These are phyloP conservation scores for Citrus glauca DNA, from an alignment of 345 rosid species.

Conservation along the genomic window DNA sequence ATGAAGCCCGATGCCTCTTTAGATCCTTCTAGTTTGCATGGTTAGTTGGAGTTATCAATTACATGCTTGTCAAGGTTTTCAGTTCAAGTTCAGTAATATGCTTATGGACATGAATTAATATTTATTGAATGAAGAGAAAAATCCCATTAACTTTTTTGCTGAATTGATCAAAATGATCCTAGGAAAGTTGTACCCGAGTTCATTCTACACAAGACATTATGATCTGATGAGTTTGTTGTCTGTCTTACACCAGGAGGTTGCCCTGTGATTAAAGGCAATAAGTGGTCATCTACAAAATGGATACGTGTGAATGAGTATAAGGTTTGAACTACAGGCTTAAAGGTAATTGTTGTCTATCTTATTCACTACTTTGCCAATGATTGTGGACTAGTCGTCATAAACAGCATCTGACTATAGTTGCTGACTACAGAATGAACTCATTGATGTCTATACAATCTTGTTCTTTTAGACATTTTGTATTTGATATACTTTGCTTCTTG, in stretches of 20 bases:
- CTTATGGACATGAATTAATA: neutral
- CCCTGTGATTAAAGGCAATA: constrained; percentile 83
- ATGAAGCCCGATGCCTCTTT: constrained; percentile 83
- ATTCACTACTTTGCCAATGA: neutral
- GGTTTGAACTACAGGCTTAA: constrained; percentile 27
- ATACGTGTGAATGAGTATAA: constrained; percentile 73
- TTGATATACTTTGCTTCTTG: neutral
- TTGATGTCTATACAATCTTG: neutral
- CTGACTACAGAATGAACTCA: neutral
- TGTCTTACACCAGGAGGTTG: constrained; percentile 67
- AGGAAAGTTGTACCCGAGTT: neutral
- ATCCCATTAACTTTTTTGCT: neutral
- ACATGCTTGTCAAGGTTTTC: neutral
- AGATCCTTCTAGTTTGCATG: constrained; percentile 87
- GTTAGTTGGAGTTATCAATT: constrained; percentile 38
- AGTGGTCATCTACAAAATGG: constrained; percentile 99
- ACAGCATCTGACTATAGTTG: neutral
- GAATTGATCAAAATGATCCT: neutral
- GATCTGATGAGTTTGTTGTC: constrained; percentile 1
- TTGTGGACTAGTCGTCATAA: neutral
- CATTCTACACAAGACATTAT: neutral
- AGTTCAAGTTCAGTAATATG: neutral
- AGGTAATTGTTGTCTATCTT: constrained; percentile 28
- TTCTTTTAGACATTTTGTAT: neutral
- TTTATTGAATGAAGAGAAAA: neutral